phyloP scores from a whole-genome alignment of 441 rosid species.

The Croton laevigatus region DNA sequence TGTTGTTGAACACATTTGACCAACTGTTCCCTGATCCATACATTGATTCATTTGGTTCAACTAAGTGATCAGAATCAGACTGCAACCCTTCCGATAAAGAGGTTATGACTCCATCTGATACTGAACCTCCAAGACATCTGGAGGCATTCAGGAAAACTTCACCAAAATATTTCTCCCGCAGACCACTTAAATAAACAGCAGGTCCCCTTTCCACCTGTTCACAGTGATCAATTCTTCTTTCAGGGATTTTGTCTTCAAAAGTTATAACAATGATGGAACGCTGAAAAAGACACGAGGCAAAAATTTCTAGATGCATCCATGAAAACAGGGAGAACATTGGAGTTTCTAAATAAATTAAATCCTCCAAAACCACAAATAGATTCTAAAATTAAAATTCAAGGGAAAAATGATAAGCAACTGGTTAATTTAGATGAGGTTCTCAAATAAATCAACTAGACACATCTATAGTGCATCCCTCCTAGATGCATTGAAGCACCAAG shows the following conservation, averaged over 20 bases:
- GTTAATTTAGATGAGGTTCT: background rate
- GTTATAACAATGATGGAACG: background rate
- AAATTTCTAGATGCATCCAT: background rate
- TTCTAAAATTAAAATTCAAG: background rate
- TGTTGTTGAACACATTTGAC: conserved; percentile 29
- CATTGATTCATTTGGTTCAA: conserved; percentile 31
- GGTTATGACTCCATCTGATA: conserved; percentile 32
- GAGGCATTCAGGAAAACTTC: conserved; percentile 82
- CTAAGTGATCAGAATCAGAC: conserved; percentile 24
- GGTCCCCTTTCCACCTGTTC: conserved; percentile 93
- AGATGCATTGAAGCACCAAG: background rate
- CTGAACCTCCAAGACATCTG: conserved; percentile 44
- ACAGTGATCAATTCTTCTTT: conserved; percentile 17
- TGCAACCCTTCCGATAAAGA: conserved; percentile 36
- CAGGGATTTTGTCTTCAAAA: conserved; percentile 8
- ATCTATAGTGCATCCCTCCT: background rate
- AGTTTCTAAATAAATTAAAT: background rate
- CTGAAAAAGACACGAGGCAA: background rate
- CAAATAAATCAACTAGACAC: background rate
- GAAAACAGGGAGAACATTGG: background rate
- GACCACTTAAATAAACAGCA: conserved; percentile 78
- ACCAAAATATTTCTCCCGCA: conserved; percentile 94
- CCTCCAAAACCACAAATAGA: background rate
- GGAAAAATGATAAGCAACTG: background rate
- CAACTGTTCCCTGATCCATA: conserved; percentile 30